A percentile compares a stretch with the other conserved stretches of the same genome.
These are phyloP conservation scores for Fraxinus floribunda DNA, from an alignment of 305 asterid genomes.

Conservation along the genomic window DNA sequence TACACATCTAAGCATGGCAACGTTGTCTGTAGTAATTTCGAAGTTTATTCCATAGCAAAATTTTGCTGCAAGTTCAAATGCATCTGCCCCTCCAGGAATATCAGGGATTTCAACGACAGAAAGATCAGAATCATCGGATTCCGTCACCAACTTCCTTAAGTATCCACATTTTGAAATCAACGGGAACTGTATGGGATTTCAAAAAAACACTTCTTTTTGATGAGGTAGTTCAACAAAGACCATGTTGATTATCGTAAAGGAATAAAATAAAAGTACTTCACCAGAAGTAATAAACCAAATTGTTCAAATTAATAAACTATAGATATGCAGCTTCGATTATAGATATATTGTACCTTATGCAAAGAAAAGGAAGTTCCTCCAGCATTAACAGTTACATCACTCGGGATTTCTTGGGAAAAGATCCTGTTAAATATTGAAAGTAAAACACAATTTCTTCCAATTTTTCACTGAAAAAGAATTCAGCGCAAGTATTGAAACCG, in stretches of 20 bases:
- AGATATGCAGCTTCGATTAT: not conserved
- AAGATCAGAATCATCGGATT: slow-evolving; percentile 44
- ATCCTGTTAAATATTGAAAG: slow-evolving; percentile 34
- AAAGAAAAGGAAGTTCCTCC: slow-evolving; percentile 65
- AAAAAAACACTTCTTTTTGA: not conserved
- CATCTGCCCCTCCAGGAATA: slow-evolving; percentile 80
- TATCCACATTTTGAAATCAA: slow-evolving; percentile 79
- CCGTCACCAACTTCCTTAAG: slow-evolving; percentile 56
- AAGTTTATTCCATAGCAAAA: slow-evolving; percentile 85
- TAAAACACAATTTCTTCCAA: not conserved
- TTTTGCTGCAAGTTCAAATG: slow-evolving; percentile 80
- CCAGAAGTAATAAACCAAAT: not conserved
- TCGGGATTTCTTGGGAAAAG: slow-evolving; percentile 74
- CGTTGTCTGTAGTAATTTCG: slow-evolving; percentile 66
- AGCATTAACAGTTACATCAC: slow-evolving; percentile 66
- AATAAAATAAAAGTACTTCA: not conserved
- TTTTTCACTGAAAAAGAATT: not conserved
- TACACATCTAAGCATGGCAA: slow-evolving; percentile 49
- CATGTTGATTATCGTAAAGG: not conserved
- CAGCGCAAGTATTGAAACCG: not conserved
- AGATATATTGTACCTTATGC: slow-evolving; percentile 58
- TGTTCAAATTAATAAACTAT: not conserved
- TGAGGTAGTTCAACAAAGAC: not conserved
- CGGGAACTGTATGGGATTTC: slow-evolving; percentile 61
- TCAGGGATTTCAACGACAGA: slow-evolving; percentile 56